Evolutionary conservation across 2,329 filamentous ascomycete species (phyloP).

Genomic region (Calonectria pauciramosa): DNA sequence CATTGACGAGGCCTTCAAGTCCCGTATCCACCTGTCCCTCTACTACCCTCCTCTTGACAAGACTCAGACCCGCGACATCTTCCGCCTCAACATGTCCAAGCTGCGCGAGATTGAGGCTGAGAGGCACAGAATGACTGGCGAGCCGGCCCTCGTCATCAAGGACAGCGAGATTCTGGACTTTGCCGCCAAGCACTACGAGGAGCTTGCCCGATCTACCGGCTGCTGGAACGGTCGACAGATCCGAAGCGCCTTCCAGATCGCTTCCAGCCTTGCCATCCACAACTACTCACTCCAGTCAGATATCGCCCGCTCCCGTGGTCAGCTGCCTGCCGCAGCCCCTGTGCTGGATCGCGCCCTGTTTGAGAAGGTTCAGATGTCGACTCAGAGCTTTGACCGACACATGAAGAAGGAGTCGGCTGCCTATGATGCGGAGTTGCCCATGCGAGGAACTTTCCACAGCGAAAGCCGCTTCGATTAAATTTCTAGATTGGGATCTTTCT

Average conservation of each 20-base stretch:
- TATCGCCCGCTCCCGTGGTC: conserved; percentile 48
- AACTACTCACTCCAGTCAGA: conserved; percentile 49
- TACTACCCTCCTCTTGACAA: conserved; percentile 58
- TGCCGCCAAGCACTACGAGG: conserved; percentile 50
- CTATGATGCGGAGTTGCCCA: conserved; percentile 50
- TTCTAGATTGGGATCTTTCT: neutral
- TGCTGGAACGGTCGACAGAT: conserved; percentile 57
- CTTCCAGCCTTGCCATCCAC: conserved; percentile 54
- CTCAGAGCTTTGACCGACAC: conserved; percentile 57
- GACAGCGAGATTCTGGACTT: conserved; percentile 54
- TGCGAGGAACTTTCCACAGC: conserved; percentile 50
- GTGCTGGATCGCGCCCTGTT: conserved; percentile 55
- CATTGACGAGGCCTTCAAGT: conserved; percentile 65
- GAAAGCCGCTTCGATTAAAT: neutral
- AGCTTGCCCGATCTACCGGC: conserved; percentile 44
- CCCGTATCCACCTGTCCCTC: conserved; percentile 60
- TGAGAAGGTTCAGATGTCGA: conserved; percentile 59
- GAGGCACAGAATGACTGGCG: conserved; percentile 52
- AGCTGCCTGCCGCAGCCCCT: conserved; percentile 51
- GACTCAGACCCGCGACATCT: conserved; percentile 56
- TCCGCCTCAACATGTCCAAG: conserved; percentile 56
- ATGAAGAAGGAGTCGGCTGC: conserved; percentile 55
- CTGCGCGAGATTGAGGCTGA: conserved; percentile 53
- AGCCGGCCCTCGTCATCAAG: conserved; percentile 51
- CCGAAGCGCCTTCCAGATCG: conserved; percentile 54